Conservation (phyloP, 2,329 filamentous ascomycete genomes). For the Rosellinia necatrix region DNA sequence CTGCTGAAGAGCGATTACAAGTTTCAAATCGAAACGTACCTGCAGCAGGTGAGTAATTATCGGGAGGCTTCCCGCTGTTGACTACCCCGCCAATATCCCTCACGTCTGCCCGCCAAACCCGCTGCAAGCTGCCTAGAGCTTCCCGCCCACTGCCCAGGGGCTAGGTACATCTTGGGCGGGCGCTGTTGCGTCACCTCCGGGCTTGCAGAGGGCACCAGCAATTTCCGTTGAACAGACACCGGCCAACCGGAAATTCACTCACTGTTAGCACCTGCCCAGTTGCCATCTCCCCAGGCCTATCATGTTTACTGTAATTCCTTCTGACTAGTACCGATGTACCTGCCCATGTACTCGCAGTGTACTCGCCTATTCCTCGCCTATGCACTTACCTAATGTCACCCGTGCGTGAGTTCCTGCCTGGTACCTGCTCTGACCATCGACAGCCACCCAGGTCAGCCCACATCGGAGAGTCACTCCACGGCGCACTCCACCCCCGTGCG, state of each 20-base stretch:
- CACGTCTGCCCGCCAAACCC: background rate
- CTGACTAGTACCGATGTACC: too few relatives aligned
- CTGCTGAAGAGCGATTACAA: too few relatives aligned
- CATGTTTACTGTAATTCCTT: slow-evolving; percentile 4
- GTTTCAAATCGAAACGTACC: too few relatives aligned
- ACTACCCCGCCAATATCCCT: slow-evolving; percentile 5
- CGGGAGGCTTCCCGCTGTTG: background rate
- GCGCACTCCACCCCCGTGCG: slow-evolving; percentile 5
- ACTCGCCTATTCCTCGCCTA: too few relatives aligned
- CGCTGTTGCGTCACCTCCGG: slow-evolving; percentile 13
- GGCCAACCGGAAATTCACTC: slow-evolving; percentile 19
- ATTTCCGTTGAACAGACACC: slow-evolving; percentile 6
- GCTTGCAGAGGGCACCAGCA: background rate
- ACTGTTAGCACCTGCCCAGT: background rate
- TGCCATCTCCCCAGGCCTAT: too few relatives aligned
- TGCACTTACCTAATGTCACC: too few relatives aligned
- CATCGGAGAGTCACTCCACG: slow-evolving; percentile 6
- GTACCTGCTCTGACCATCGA: slow-evolving; percentile 10
- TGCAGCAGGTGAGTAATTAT: slow-evolving; percentile 10
- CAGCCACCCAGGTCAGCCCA: slow-evolving; percentile 18
- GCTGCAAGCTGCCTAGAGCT: background rate
- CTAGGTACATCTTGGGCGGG: too few relatives aligned
- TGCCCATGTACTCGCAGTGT: too few relatives aligned
- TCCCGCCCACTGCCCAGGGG: background rate
- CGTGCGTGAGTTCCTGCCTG: too few relatives aligned